Base-by-base conservation (phyloP, 371 early-diverging fungal species). In the Apophysomyces ossiformis region DNA sequence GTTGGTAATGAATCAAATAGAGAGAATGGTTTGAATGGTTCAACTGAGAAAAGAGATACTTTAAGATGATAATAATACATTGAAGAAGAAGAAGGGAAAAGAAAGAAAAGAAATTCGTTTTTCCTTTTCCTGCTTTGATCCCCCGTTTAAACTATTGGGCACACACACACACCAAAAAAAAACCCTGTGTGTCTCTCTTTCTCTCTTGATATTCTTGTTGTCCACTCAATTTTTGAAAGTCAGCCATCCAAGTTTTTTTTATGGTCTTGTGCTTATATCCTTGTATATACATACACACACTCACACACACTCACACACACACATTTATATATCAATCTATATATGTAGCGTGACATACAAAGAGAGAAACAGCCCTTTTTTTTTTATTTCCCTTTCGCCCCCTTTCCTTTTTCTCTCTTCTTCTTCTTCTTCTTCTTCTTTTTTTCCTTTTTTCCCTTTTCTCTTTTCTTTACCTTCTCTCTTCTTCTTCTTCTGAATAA, bases 41-140 rank as follows among this genome's bases (percentile, higher is more conserved):
- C 65, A 7, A 73, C 61, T 16, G 69, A 59, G 61, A 73, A 79
- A 11, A 82, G 63, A 35, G 77, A 70, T 61, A 79, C 70, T 63
- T 75, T 78, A 37, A 82, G 75, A 62, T 72, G 72, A 69, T 82
- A 82, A 70, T 60, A 73, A 62, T 71, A 68, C 82, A 81, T 81
- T 61, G 54, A 64, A 68, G 9, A 44, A 64, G 32, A 64, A 37
- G 37, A 18, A 38, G 18, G 12, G 15, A 37, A 26, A 15, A 21
- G 37, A 36, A 26, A 16, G 37, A n/a, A 38, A 21, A n/a, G 37
- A 21, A 16, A 38, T 32, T 58, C 13, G 18, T 32, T 36, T 57
- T 36, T 11, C 13, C 13, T 41, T 26, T 26, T 26, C 32, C 32
- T 26, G 32, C 32, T 26, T 26, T 26, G 32, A 26, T 26, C 1